A percentile compares a stretch with the other conserved stretches of the same genome.
These are phyloP conservation scores for Monilinia fructicola DNA, from an alignment of 2,329 filamentous ascomycete species.

Conservation along the genomic window DNA sequence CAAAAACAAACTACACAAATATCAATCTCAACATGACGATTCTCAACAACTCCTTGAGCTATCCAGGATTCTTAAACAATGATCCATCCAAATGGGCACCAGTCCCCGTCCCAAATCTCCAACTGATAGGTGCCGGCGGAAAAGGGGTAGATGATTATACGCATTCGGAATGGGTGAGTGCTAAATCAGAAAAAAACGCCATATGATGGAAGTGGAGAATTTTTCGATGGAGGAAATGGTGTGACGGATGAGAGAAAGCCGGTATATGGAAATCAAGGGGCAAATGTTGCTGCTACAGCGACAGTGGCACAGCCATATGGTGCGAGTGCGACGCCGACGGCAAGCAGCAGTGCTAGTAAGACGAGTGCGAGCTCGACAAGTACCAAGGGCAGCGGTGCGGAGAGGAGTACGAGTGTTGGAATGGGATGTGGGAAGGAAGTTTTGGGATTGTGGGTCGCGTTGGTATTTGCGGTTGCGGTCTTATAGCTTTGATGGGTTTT, in stretches of 20 bases:
- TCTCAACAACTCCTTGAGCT: conserved; percentile 49
- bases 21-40: conserved; percentile 39
- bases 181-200: conserved; percentile 41
- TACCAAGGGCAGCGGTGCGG: conserved; percentile 84
- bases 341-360: conserved; percentile 91
- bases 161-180: conserved; percentile 39
- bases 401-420: conserved; percentile 72
- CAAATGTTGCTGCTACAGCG: conserved; percentile 29
- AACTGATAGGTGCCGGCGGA: conserved; percentile 47
- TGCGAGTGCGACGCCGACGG: conserved; percentile 47
- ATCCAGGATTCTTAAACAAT: conserved; percentile 45
- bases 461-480: conserved; percentile 22
- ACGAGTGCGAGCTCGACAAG: conserved; percentile 87
- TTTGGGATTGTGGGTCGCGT: conserved; percentile 22
- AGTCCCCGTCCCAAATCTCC: conserved; percentile 46
- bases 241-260: conserved; percentile 41
- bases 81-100: conserved; percentile 39
- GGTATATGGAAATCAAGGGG: conserved; percentile 42
- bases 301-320: conserved; percentile 65
- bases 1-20: conserved; percentile 37
- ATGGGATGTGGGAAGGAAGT: conserved; percentile 50
- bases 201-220: conserved; percentile 48
- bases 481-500: neutral
- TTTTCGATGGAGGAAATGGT: conserved; percentile 46
- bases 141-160: conserved; percentile 43